Conservation (phyloP, 257 asterid species). For the Rhazya stricta region DNA sequence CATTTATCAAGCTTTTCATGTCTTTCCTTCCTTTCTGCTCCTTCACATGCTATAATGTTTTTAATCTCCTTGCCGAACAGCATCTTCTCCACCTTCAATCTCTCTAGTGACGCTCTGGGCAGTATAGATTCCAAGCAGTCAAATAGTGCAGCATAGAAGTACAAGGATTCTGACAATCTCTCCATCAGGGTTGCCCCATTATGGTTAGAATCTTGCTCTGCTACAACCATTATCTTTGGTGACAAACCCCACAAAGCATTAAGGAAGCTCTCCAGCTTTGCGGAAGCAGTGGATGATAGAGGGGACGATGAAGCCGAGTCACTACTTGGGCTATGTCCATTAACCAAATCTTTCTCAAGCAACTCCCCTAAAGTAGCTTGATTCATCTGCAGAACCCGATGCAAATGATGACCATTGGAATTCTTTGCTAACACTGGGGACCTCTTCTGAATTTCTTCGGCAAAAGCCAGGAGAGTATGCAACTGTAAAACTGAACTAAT, state of each 20-base stretch:
- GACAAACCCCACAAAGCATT: conserved; percentile 63
- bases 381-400: conserved; percentile 38
- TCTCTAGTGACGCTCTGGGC: conserved; percentile 68
- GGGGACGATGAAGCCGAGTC: conserved; percentile 76
- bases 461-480: conserved; percentile 61
- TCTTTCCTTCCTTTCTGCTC: conserved; percentile 69
- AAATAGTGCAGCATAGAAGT: conserved; percentile 79
- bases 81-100: conserved; percentile 82
- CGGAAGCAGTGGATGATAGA: conserved; percentile 28
- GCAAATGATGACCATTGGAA: conserved; percentile 34
- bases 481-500: conserved; percentile 62
- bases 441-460: conserved; percentile 32
- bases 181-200: conserved; percentile 75
- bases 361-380: conserved; percentile 60
- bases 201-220: conserved; percentile 87
- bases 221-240: conserved; percentile 81
- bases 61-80: conserved; percentile 83
- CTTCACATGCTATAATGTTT: conserved; percentile 82
- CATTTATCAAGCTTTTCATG: conserved; percentile 89
- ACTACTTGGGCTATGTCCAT: conserved; percentile 50
- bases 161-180: conserved; percentile 71
- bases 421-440: conserved; percentile 40
- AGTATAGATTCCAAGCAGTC: conserved; percentile 77
- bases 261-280: conserved; percentile 52
- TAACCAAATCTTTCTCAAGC: conserved; percentile 59